Base-by-base conservation (phyloP, 2,329 filamentous ascomycete genomes). In the Venturia carpophila region DNA sequence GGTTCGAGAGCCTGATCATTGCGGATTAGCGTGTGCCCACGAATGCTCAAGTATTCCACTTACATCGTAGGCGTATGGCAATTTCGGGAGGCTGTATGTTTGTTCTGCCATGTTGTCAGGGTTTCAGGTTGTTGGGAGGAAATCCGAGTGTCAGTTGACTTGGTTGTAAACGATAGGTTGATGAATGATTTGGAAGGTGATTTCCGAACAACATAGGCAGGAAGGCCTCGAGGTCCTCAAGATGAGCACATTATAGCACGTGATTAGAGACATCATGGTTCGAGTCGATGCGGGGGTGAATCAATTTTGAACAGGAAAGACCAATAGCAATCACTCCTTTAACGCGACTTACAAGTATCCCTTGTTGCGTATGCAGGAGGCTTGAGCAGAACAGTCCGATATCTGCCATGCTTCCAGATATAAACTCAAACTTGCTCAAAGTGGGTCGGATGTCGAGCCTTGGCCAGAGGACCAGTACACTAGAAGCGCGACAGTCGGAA, bases 11-110 rank as follows among this genome's bases (percentile, higher is more conserved):
- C 87, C 85, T 89, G 68, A 11, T 34, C 17, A 21, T 15, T 1
- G 4, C 11, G 19, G 21, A 13, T 43, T 64, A 27, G 45, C 10
- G 1, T 4, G 9, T 43, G 37, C 24, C 39, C 21, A 7, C 52
- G 24, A 9, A 45, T 1, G n/a, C 17, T 24, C 21, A 7, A 10
- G 6, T 9, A 34, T 10, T 42, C 13, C 19, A 77, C 84, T 75
- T 76, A 89, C 87, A 83, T 90, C 77, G 73, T 90, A 90, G 66
- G 81, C 83, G 72, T 90, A 91, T 19, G 87, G 87, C 11, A 90
- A 80, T 61, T 80, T 75, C 43, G 87, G 87, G 5, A 90, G 84
- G 9, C 79, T 82, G 75, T 87, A 89, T 11, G 77, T 77, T 64
- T 73, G 70, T 66, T 70, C 66, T 67, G 74, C 70, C 75, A 76